Conservation (phyloP, 768 basidiomycete species). For the Mycena sanguinolenta region DNA sequence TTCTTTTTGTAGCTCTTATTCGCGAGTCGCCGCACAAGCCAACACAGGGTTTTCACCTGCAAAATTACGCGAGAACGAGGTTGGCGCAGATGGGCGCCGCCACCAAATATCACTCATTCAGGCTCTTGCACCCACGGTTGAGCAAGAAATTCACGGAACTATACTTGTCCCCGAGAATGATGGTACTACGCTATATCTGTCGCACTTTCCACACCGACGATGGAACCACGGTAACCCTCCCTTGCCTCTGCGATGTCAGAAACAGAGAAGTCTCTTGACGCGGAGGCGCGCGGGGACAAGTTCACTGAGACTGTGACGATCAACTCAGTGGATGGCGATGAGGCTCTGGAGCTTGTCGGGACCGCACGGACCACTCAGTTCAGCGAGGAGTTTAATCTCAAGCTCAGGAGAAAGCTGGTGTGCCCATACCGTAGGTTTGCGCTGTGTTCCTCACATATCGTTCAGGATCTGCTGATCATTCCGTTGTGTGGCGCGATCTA, state of each 20-base stretch:
- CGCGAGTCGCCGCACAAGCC: too few relatives aligned
- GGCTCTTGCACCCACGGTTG: too few relatives aligned
- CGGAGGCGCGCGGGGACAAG: conserved; percentile 50
- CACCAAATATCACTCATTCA: too few relatives aligned
- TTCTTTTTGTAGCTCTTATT: too few relatives aligned
- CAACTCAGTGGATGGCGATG: conserved; percentile 63
- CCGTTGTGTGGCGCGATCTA: conserved; percentile 74
- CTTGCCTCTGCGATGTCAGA: conserved; percentile 17
- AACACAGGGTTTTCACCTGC: too few relatives aligned
- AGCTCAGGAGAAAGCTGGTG: conserved; percentile 71
- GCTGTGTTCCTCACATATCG: not conserved
- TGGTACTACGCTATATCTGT: conserved; percentile 22
- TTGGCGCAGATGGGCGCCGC: too few relatives aligned
- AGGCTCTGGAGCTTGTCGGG: conserved; percentile 73
- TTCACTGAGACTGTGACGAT: conserved; percentile 41
- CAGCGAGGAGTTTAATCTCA: conserved; percentile 71
- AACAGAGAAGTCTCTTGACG: conserved; percentile 35
- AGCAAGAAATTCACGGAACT: too few relatives aligned
- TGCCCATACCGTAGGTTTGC: not conserved
- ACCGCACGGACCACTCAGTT: conserved; percentile 63
- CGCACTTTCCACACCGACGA: not conserved
- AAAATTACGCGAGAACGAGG: too few relatives aligned
- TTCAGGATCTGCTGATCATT: conserved; percentile 65
- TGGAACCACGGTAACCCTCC: not conserved
- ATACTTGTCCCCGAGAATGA: not conserved